Percentiles rank a stretch among this genome's conserved stretches.
Conservation (phyloP, 164 flowering plant genomes). For the Stephania cephalantha region DNA sequence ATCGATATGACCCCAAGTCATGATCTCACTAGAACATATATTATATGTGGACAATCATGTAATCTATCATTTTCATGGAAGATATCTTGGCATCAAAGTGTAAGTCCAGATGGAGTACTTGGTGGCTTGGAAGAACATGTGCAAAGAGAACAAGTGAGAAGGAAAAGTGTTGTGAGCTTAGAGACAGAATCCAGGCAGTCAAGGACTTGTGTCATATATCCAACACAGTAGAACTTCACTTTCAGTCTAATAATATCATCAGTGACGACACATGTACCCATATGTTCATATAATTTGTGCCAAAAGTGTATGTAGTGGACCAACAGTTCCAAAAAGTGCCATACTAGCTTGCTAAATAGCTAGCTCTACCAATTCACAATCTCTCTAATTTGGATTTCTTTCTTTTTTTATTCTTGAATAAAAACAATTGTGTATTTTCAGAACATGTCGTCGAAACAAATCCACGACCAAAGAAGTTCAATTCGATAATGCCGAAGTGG, state of each 20-base stretch:
- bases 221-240: constrained; percentile 1
- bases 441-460: neutral
- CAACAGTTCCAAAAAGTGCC: neutral
- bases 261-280: neutral
- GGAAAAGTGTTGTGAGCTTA: constrained; percentile 5
- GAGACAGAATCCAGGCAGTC: constrained; percentile 2
- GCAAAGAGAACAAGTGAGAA: neutral
- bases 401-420: no score
- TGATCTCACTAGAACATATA: neutral
- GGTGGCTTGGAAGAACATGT: constrained; percentile 1
- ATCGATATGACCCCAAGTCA: neutral
- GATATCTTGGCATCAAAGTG: neutral
- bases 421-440: no score
- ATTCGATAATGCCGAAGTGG: neutral
- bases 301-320: neutral
- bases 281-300: neutral
- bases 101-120: neutral
- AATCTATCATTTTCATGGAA: constrained; percentile 3
- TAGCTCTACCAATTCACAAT: neutral
- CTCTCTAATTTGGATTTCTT: neutral
- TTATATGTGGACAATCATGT: neutral
- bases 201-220: neutral
- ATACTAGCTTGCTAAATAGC: neutral
- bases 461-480: neutral
- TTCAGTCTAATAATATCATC: neutral